Base-by-base conservation (phyloP, 2,329 filamentous ascomycete genomes). In the Grosmannia serpens region DNA sequence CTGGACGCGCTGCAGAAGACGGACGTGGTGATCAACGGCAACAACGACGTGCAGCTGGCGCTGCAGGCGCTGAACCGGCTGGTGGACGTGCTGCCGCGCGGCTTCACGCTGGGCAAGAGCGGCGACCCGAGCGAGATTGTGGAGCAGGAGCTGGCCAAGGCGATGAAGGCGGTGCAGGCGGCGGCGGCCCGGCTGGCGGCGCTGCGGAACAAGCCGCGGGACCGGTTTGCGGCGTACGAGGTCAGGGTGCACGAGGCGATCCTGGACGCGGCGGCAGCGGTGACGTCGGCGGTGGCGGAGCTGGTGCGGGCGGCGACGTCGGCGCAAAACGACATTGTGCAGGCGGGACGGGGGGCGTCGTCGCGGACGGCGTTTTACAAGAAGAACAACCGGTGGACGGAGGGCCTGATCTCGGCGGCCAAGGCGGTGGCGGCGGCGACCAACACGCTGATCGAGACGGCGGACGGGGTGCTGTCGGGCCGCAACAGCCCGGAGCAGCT, bases 361-460 rank as follows among this genome's bases (percentile, higher is more conserved):
- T 95, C 90, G 51, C 83, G 86, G 59, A 95, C 91, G 2, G 91
- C 91, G 27, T 99, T 99, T 73, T 99, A 99, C 85, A 97, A 97
- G 82, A 97, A 97, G 79, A 96, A 99, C 81, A 99, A 97, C 75
- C 84, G 94, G 56, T 99, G 94, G 94, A 99, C 94, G 0, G 94
- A 99, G 69, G 94, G 94, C 53, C 84, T 99, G 61, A 96, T 99
- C 69, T 96, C 90, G 44, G 94, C 94, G 0, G 92, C 94, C 63
- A 99, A 99, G 75, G 94, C 94, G 1, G 94, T 99, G 22, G 94
- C 94, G 3, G 82, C 82, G 1, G 95, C 91, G 20, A 99, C 94
- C 13, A 97, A 96, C 75, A 94, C 87, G 49, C 83, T 99, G 65
- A 99, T 99, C 68, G 94, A 99, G 78, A 99, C 94, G 8, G 94